Percentiles rank a stretch among this genome's conserved stretches.
phyloP scores from a whole-genome alignment of 306 rosid genomes.

The Trifolium repens region DNA sequence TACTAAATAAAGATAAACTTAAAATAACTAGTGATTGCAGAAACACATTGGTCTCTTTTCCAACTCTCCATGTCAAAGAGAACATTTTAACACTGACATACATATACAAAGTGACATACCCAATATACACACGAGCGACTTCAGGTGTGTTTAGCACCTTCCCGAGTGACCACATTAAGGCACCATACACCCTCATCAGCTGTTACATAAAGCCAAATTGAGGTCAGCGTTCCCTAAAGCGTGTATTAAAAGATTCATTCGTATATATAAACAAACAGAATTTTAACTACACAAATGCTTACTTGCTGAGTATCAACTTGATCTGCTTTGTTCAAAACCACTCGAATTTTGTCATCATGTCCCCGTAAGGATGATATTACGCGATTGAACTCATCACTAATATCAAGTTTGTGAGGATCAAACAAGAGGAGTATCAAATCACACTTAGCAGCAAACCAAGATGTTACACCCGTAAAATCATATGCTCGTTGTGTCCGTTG shows the following conservation, averaged over 20 bases:
- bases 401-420: slow-evolving; percentile 95
- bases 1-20: slow-evolving; percentile 11
- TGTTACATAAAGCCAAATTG: slow-evolving; percentile 42
- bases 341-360: slow-evolving; percentile 91
- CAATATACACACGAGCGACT: slow-evolving; percentile 89
- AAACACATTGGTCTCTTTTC: slow-evolving; percentile 25
- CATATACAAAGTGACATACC: slow-evolving; percentile 54
- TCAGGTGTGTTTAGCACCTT: slow-evolving; percentile 94
- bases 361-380: slow-evolving; percentile 89
- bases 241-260: slow-evolving; percentile 10
- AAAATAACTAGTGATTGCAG: not conserved
- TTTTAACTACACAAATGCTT: slow-evolving; percentile 33
- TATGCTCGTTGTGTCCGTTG: slow-evolving; percentile 91
- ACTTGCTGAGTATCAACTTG: slow-evolving; percentile 94
- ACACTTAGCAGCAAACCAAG: slow-evolving; percentile 96
- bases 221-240: slow-evolving; percentile 19
- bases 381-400: slow-evolving; percentile 94
- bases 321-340: slow-evolving; percentile 92
- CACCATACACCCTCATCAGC: slow-evolving; percentile 98
- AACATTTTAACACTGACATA: slow-evolving; percentile 1
- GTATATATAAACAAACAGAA: slow-evolving; percentile 10
- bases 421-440: slow-evolving; percentile 83
- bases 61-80: slow-evolving; percentile 20
- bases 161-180: slow-evolving; percentile 98
- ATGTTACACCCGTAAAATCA: slow-evolving; percentile 87